These are phyloP conservation scores for Mrakia frigida DNA, from an alignment of 768 basidiomycete species.

Conservation along the genomic window DNA sequence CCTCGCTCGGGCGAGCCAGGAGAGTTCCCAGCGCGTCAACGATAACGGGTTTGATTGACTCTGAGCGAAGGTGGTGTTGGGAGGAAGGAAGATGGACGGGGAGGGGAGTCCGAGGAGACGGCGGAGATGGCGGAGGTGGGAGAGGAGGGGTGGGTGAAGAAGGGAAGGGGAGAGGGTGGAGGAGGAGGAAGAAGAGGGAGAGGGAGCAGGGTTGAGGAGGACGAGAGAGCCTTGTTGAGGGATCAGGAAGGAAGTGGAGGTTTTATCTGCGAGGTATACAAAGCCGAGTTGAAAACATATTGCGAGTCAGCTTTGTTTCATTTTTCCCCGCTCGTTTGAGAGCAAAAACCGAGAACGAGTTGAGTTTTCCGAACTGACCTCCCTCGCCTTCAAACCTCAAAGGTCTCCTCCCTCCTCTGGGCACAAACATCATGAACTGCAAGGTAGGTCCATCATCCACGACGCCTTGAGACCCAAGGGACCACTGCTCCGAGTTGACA, in stretches of 20 bases:
- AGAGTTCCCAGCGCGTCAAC: neutral
- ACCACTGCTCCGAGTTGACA: constrained; percentile 95
- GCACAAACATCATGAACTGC: constrained; percentile 85
- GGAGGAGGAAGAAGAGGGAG: neutral
- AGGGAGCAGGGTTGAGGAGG: constrained; percentile 57
- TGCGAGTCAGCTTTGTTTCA: too few relatives aligned
- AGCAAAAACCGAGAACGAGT: too few relatives aligned
- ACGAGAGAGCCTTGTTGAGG: constrained; percentile 93
- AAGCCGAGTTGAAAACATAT: too few relatives aligned
- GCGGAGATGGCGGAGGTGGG: constrained; percentile 67
- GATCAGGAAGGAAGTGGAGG: constrained; percentile 66
- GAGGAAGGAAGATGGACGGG: constrained; percentile 32
- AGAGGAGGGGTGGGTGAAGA: constrained; percentile 47
- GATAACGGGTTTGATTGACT: too few relatives aligned
- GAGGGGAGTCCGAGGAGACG: constrained; percentile 73
- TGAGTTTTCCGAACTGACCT: too few relatives aligned
- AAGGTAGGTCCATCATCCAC: constrained; percentile 68
- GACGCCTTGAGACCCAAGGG: constrained; percentile 57
- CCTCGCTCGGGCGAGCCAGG: constrained; percentile 50
- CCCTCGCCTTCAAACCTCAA: constrained; percentile 56
- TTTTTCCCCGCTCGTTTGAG: too few relatives aligned
- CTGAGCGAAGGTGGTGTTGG: neutral
- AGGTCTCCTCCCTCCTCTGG: constrained; percentile 63
- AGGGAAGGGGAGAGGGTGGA: neutral
- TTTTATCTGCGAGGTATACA: too few relatives aligned